Evolutionary conservation across 2,329 filamentous ascomycete species (phyloP).

Genomic region (Xylariaceae sp.): DNA sequence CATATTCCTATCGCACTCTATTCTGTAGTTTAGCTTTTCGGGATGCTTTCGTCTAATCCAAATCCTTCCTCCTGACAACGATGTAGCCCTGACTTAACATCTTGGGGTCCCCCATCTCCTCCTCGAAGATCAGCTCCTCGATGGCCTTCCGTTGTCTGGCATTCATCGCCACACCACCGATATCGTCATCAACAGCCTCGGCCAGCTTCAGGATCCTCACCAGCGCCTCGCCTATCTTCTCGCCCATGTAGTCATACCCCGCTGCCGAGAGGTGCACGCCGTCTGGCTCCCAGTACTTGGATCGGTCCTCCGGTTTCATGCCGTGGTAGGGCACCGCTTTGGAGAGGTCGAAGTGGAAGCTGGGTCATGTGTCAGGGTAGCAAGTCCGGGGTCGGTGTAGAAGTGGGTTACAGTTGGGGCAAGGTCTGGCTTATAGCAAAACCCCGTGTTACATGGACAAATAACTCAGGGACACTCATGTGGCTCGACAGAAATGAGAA

Average conservation of each 20-base stretch:
- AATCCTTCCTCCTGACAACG: constrained; percentile 50
- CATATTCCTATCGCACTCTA: too few species aligned
- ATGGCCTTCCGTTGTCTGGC: constrained; percentile 30
- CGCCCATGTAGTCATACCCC: constrained; percentile 63
- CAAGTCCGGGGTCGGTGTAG: too few species aligned
- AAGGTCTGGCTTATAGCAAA: not conserved
- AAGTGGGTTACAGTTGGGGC: too few species aligned
- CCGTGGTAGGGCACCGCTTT: constrained; percentile 52
- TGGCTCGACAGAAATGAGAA: not conserved
- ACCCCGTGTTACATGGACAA: not conserved
- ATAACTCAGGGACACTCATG: not conserved
- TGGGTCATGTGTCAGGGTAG: constrained; percentile 26
- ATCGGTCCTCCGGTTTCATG: constrained; percentile 44
- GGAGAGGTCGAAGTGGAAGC: constrained; percentile 56
- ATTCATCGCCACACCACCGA: constrained; percentile 26
- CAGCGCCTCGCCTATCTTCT: constrained; percentile 52
- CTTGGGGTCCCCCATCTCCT: constrained; percentile 48
- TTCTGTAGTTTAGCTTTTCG: not conserved
- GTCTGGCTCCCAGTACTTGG: constrained; percentile 57
- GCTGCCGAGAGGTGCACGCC: constrained; percentile 55
- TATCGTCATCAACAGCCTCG: constrained; percentile 32
- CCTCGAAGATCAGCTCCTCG: constrained; percentile 45
- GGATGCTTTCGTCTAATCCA: constrained; percentile 39
- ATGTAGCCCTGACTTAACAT: constrained; percentile 53
- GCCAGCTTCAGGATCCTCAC: constrained; percentile 42